Percentiles rank a stretch among this genome's conserved stretches.
Conservation (phyloP, 164 flowering plant genomes). For the Dillenia suffruticosa region DNA sequence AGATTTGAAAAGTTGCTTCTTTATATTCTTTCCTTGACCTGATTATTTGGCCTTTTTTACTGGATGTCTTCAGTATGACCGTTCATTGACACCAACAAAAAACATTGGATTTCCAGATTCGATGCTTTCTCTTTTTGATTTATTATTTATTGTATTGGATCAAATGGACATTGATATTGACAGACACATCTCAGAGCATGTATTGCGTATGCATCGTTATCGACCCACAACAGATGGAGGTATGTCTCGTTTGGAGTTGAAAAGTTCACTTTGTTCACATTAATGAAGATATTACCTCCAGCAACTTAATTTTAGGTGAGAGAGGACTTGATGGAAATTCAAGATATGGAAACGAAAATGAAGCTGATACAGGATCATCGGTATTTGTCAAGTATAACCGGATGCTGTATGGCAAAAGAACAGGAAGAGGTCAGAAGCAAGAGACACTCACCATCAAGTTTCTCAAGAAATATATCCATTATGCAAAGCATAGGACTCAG, state of each 20-base stretch:
- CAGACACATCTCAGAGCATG: constrained; percentile 88
- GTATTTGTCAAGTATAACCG: constrained; percentile 88
- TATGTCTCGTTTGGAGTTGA: constrained; percentile 16
- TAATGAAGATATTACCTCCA: constrained; percentile 9
- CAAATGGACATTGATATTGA: constrained; percentile 99
- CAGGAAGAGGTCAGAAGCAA: constrained; percentile 47
- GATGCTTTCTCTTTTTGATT: constrained; percentile 94
- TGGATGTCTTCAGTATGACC: constrained; percentile 78
- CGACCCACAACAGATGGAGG: constrained; percentile 87
- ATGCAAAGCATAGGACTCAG: constrained; percentile 86
- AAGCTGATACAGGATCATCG: constrained; percentile 54
- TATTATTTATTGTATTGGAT: constrained; percentile 94
- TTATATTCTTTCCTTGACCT: constrained; percentile 3
- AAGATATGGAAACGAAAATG: constrained; percentile 69
- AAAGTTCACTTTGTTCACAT: not conserved
- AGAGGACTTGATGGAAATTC: constrained; percentile 41
- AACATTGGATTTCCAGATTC: constrained; percentile 99
- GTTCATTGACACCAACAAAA: constrained; percentile 96
- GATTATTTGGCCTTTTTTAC: constrained; percentile 7
- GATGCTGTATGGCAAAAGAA: constrained; percentile 82
- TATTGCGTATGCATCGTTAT: constrained; percentile 93
- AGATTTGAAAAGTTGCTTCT: not conserved
- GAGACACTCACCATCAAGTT: constrained; percentile 88
- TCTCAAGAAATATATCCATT: constrained; percentile 95
- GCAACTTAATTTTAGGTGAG: constrained; percentile 33